These are phyloP conservation scores for Alnus glutinosa DNA, from an alignment of 306 rosid genomes.

Conservation along the genomic window DNA sequence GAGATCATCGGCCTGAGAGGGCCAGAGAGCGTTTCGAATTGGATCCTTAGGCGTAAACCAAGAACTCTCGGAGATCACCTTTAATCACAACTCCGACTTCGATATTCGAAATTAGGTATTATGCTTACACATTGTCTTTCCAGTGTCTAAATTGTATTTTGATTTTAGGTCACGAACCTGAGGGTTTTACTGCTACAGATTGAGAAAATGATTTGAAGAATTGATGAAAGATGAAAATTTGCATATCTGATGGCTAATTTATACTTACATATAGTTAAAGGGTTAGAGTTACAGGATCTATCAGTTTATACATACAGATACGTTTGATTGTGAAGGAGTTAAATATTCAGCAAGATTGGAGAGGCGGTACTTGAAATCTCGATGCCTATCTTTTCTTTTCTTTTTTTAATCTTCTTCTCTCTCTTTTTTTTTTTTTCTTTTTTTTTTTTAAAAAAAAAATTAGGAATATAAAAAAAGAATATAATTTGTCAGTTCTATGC, in stretches of 20 bases:
- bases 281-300: background rate
- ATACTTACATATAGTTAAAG: background rate
- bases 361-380: background rate
- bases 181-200: background rate
- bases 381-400: background rate
- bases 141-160: background rate
- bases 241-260: background rate
- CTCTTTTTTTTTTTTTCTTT: background rate
- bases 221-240: no score
- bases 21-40: conserved; percentile 4
- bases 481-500: background rate
- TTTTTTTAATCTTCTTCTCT: background rate
- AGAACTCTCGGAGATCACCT: background rate
- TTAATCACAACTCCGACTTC: background rate
- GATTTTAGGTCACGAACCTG: background rate
- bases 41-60: background rate
- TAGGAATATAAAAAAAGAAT: background rate
- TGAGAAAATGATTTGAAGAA: no score
- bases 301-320: background rate
- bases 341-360: background rate
- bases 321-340: background rate
- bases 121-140: background rate
- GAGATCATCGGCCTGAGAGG: conserved; percentile 1
- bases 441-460: background rate
- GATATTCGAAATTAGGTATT: background rate